A percentile compares a stretch with the other conserved stretches of the same genome.
Conservation (phyloP, 73 alveolate species). For the Stentor coeruleus region DNA sequence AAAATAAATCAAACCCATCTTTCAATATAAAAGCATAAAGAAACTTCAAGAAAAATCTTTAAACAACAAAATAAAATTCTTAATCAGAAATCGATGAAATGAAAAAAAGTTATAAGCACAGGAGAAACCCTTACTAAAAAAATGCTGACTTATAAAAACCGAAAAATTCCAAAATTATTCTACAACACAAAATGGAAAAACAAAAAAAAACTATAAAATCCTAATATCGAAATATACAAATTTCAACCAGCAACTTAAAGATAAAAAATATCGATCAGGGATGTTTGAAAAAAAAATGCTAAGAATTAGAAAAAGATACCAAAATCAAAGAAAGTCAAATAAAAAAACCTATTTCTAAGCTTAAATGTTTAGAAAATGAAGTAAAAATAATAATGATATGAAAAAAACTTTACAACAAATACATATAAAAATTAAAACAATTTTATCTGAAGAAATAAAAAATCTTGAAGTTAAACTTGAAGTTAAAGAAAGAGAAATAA, state of each 20-base stretch:
- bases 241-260: not conserved
- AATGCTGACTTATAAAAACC: not conserved
- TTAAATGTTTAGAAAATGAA: not conserved
- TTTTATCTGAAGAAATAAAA: constrained; percentile 3
- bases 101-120: not conserved
- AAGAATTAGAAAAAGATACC: not conserved
- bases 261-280: not conserved
- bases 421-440: not conserved
- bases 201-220: too few species aligned
- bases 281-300: constrained; percentile 1
- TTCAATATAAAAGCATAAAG: not conserved
- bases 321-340: not conserved
- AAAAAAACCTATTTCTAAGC: not conserved
- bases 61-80: not conserved
- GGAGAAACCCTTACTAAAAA: not conserved
- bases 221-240: not conserved
- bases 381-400: not conserved
- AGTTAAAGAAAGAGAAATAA: not conserved
- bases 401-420: not conserved
- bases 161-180: too few species aligned
- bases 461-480: not conserved
- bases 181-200: not conserved
- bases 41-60: not conserved
- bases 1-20: too few species aligned
- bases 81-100: not conserved